Base-by-base conservation (phyloP, 2,329 filamentous ascomycete genomes). In the Beauveria bassiana region DNA sequence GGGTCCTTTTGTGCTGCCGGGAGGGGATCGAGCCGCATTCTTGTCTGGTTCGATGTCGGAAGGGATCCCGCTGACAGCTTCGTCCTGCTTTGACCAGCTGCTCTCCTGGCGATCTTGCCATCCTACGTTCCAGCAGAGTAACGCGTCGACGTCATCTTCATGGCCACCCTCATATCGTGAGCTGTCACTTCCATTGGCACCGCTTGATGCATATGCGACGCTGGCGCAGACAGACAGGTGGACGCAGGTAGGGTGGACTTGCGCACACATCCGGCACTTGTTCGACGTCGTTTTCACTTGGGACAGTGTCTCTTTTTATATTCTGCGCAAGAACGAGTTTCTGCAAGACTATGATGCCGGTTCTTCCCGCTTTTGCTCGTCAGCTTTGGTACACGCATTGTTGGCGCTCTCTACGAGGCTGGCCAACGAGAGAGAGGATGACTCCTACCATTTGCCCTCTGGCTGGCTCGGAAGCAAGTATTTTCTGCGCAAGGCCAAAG, bases 311-410 rank as follows among this genome's bases (percentile, higher is more conserved):
- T 52, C 61, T 22, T 64, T 62, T 42, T 53, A 57, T 70, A 18
- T 67, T 61, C 28, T 64, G 65, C 12, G 59, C 55, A 7, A 69
- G 66, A 43, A 66, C 63, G 16, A 68, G 67, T 63, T 72, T 75
- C 38, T 70, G 69, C 24, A 74, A 22, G 49, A 53, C 46, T 56
- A 42, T 26, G 31, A 60, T 5, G n/a, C n/a, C 16, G 64, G 61
- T 18, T 45, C 43, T 4, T 34, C 12, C 1, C 59, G 56, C 2
- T 65, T 61, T 28, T 64, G 64, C 54, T 65, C 64, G 1, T 40
- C 60, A 7, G 57, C 64, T 6, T 62, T 65, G 18, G 60, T 64
- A 26, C 59, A 65, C 24, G 53, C 62, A 2, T 52, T 64, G 14
- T 26, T 65, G 16, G 60, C 60, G 42, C 43, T 64, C 14, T 24